Evolutionary conservation across 805 yeast species (phyloP), one percentile per base, ranked within the genome.

Genomic region (Jamesozyma jinghongensis): DNA sequence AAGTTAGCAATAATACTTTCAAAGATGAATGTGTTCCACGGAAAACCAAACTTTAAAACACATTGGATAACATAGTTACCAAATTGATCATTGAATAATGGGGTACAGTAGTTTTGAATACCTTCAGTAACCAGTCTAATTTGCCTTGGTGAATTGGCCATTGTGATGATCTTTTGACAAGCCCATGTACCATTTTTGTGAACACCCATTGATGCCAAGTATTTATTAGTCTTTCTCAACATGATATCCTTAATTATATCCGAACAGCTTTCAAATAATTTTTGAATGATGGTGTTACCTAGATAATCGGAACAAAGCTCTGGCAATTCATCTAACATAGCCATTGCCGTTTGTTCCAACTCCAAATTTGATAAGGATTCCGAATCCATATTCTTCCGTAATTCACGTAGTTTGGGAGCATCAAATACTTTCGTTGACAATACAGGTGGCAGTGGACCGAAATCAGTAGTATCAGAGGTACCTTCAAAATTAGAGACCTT

Each of bases 131-230:
- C 83, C 37, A 82, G 58, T 51, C 70, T 65, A 59, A 76, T 81
- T 52, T 79, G 85, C 37, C 75, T 71, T 34, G 71, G 77, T 37
- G 77, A 77, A 47, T 71, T 63, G 3, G 86, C 81, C 34, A 79
- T 79, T 49, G 79, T 82, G 51, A 92, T 87, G 62, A 92, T 81
- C 62, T 90, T 92, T 62, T 92, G 98, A 19, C 95, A 94, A 2
- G 97, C 97, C 98, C 98, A 92, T 4, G 98, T 92, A 46, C 98
- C 98, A 61, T 92, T 92, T 57, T 92, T 92, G 66, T 92, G 98
- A 41, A 86, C 81, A 52, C 97, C 92, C 70, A 90, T 81, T 51
- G 86, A 94, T 1, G 96, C 85, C 47, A 92, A 68, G 54, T 73
- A 85, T 20, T 88, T 94, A 3, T 81, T 68, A 32, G 94, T 75